Base-by-base conservation (phyloP, 495 filamentous ascomycete genomes). In the Astrothelium subdiscretum region DNA sequence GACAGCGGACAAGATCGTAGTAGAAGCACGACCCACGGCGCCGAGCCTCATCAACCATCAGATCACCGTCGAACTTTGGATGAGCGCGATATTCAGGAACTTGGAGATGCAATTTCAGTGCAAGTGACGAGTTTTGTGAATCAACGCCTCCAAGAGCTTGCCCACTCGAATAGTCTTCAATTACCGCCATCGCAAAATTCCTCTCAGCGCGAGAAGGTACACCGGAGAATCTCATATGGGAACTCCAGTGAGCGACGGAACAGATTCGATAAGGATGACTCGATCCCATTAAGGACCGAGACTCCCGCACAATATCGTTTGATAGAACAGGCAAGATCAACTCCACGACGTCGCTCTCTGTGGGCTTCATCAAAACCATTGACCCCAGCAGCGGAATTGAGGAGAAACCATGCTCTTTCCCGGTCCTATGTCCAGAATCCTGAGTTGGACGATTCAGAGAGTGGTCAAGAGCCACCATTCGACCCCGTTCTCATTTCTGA, bases 81-180 rank as follows among this genome's bases (percentile, higher is more conserved):
- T 59, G 27, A 54, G 24, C 48, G 48, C 29, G 24, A 54, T 29
- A 15, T 54, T 29, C 32, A 60, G 57, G 62, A 58, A 32, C 48
- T 64, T 11, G 43, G 58, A 43, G 24, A 60, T 10, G 40, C 20
- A 15, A 64, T 64, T 61, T 31, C 40, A 3, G 18, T 18, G 18
- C 62, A 64, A 54, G 51, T 64, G 12, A 32, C 62, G 10, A 12
- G 26, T 27, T 64, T 64, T 26, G 52, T 64, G 58, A 29, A 44
- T 15, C 42, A 61, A 60, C 60, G 59, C 10, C 31, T 59, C 57
- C 35, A 18, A 26, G 1, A n/a, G 12, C 31, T 10, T 42, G 12
- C 4, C 12, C 57, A 35, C 26, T 26, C 57, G 35, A 22, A 10
- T 3, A 24, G 4, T 15, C 31, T 24, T 29, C 54, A 4, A 58